Percentiles rank a stretch among this genome's conserved stretches.
phyloP scores from a whole-genome alignment of 148 eudicot genomes.

The Polygonum maritimum region DNA sequence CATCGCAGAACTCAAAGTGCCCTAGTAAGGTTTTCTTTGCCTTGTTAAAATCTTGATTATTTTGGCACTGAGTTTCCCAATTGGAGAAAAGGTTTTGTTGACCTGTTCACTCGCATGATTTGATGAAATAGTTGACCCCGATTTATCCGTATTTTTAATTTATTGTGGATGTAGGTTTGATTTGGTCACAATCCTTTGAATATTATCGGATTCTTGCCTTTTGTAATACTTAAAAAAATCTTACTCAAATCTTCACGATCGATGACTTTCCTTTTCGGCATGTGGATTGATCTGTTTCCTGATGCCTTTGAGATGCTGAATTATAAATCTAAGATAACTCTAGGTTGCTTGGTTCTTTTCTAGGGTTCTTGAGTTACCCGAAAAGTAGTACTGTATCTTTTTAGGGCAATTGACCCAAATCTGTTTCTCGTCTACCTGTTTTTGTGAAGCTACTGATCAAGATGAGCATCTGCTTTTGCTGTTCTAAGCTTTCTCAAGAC shows the following conservation, averaged over 20 bases:
- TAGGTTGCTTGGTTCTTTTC: background rate
- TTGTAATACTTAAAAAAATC: background rate
- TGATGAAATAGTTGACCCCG: background rate
- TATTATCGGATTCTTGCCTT: background rate
- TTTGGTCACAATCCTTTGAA: background rate
- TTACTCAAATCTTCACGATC: background rate
- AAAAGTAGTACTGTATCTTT: background rate
- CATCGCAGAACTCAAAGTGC: constrained; percentile 42
- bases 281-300: constrained; percentile 1
- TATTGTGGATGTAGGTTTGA: background rate
- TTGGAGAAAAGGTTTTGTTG: background rate
- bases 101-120: background rate
- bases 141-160: background rate
- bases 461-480: background rate
- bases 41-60: background rate
- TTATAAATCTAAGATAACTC: background rate
- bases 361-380: background rate
- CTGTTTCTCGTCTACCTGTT: background rate
- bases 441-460: background rate
- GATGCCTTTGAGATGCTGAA: background rate
- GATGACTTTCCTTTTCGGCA: background rate
- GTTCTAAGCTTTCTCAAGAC: constrained; percentile 6
- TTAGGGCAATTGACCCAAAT: background rate
- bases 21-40: constrained; percentile 20
- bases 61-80: background rate